phyloP scores from a whole-genome alignment of 352 stramenopile species.

The Pythium guiyangense region DNA sequence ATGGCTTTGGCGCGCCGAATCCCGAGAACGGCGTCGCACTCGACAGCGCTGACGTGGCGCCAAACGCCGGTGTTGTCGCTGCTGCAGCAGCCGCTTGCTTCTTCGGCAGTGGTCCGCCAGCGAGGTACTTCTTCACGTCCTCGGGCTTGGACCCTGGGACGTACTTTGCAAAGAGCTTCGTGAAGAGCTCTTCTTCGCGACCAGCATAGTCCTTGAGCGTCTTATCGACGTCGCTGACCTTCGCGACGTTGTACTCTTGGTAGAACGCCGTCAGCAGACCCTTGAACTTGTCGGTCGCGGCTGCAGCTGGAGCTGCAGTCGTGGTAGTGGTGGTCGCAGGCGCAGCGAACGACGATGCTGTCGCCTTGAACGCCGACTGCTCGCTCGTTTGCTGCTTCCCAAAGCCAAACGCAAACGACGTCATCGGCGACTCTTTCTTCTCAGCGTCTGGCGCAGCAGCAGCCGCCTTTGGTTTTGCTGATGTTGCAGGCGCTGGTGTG shows the following conservation, averaged over 20 bases:
- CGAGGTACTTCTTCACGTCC: constrained; percentile 59
- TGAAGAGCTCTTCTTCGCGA: constrained; percentile 58
- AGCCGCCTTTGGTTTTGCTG: constrained; percentile 9
- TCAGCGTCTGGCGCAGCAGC: neutral
- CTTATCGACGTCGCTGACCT: constrained; percentile 43
- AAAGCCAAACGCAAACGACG: constrained; percentile 24
- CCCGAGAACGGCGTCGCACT: constrained; percentile 11
- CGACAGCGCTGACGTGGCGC: constrained; percentile 12
- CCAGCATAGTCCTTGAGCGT: constrained; percentile 46
- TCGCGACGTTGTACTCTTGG: constrained; percentile 49
- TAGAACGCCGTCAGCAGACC: constrained; percentile 57
- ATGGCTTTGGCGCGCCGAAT: constrained; percentile 12
- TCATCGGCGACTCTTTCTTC: constrained; percentile 8
- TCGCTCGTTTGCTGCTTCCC: constrained; percentile 1
- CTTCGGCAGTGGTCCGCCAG: constrained; percentile 40
- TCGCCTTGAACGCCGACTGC: neutral
- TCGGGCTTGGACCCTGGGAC: constrained; percentile 45
- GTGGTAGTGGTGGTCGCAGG: neutral
- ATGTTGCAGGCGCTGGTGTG: neutral
- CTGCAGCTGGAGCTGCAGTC: neutral
- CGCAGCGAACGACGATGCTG: neutral
- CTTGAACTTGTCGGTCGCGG: constrained; percentile 32
- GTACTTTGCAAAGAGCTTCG: constrained; percentile 57
- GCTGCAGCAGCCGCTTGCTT: constrained; percentile 27
- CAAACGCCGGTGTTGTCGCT: constrained; percentile 1